Base-by-base conservation (phyloP, 1,139 yeast genomes). In the Hyphopichia pseudoburtonii region DNA sequence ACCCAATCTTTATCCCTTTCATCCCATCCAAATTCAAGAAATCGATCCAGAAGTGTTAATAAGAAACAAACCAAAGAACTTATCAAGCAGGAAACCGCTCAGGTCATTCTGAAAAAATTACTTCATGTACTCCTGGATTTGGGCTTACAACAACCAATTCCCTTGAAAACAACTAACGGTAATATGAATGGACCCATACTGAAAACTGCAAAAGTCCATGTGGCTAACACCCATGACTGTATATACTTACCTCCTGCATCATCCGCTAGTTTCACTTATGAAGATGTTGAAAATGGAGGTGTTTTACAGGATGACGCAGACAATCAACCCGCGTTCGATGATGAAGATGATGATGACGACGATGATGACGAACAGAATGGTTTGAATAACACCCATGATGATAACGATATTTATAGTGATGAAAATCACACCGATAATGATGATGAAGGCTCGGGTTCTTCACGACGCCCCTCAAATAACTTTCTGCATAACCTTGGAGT, bases 231-330 rank as follows among this genome's bases (percentile, higher is more conserved):
- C 14, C 65, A 64, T 44, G 71, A 70, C 43, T 67, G 73, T 35
- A 59, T 71, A 10, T 71, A 61, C 44, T 51, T 71, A 34, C 64
- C 74, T 2, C 72, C 76, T 4, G 66, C 76, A 1, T 54, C 62
- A 16, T 61, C 73, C 3, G 66, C 73, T 16, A 65, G 72, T 42
- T 68, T 65, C 42, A 67, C 74, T 9, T 69, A 70, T 46, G 76
- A 70, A 42, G 77, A 71, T 41, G 71, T 60, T 11, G 76, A 70
- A 41, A 66, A 66, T 45, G 76, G 70, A 6, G 66, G 68, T 1
- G 51, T 48, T 6, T 47, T 49, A 4, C 41, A 43, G 27, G 41
- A 35, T 28, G 37, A 35, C 28, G 47, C 1, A 45, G 48, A 14
- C 41, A 27, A 31, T 21, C 29, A 17, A 16, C 36, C 30, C 8